Evolutionary conservation across 257 asterid species (phyloP), one percentile per base, ranked within the genome.

Genomic region (Euphrasia confusa): DNA sequence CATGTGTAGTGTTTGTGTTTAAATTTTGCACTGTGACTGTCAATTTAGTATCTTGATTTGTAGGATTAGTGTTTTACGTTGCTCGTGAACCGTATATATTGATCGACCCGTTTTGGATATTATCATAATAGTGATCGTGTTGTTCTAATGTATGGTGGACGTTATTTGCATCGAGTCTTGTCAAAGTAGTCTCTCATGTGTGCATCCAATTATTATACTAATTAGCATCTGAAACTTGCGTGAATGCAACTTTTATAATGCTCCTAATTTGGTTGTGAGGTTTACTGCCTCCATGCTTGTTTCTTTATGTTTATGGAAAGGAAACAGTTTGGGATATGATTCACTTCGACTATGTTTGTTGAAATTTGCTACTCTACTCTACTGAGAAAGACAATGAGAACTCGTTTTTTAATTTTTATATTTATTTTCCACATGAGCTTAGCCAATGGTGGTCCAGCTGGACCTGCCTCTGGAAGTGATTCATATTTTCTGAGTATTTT

Each of bases 401-500:
- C 24, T 21, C 24, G 1, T 21, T 21, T 21, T 21, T 21, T 21
- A 21, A 21, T 21, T 21, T 21, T 1, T 21, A 21, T 21, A 21
- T 21, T 21, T 21, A 21, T 21, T 21, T 21, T 21, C 24, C 24
- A 21, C 24, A 10, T 64, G 32, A 67, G 70, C 47, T 68, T 76
- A 11, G 70, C 64, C 58, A 75, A 61, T 62, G 71, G 85, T 53
- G 77, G 79, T 72, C 57, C 71, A 26, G 64, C 77, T 61, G 83
- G n/a, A 78, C 81, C 60, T 24, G 64, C 33, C 61, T 68, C 79
- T 14, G 71, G 73, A 52, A 71, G 58, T 1, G 83, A 66, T 53
- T 71, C 83, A 24, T 21, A 21, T 21, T n/a, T n/a, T 13, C 82
- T 10, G 78, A 69, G 24, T 80, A 71, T 63, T 32, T 53, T 44